phyloP scores from a whole-genome alignment of 331 rosid species.

The Prunus yedoensis region DNA sequence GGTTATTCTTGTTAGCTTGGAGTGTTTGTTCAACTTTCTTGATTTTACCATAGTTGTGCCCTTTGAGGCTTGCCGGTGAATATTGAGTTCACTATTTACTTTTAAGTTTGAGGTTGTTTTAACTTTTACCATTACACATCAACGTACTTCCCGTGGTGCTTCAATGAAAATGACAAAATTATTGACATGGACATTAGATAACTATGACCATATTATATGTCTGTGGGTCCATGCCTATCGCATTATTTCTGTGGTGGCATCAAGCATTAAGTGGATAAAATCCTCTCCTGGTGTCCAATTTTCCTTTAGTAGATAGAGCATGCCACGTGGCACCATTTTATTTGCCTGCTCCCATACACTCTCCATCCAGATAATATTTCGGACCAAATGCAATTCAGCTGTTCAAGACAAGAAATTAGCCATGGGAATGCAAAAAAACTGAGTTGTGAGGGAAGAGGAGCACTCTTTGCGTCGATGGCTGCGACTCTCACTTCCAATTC shows the following conservation, averaged over 20 bases:
- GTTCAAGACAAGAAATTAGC: not conserved
- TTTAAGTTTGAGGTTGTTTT: not conserved
- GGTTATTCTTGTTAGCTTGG: not conserved
- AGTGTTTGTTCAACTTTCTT: not conserved
- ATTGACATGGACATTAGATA: not conserved
- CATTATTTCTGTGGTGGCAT: conserved; percentile 2
- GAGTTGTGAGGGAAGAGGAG: conserved; percentile 6
- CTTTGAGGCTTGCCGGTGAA: not conserved
- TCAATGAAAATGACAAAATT: not conserved
- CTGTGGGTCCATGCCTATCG: conserved; percentile 22
- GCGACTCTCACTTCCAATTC: conserved; percentile 70
- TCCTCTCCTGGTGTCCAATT: conserved; percentile 9
- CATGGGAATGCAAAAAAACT: conserved; percentile 15
- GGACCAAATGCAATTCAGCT: not conserved
- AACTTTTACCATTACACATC: not conserved
- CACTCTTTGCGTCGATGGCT: conserved; percentile 49
- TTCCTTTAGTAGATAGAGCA: conserved; percentile 27
- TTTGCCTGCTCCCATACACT: conserved; percentile 25
- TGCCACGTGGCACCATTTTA: conserved; percentile 34
- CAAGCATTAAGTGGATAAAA: not conserved
- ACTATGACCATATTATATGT: not conserved
- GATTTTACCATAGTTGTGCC: not conserved
- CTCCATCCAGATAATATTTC: conserved; percentile 43
- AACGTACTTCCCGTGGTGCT: not conserved
- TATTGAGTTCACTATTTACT: not conserved